Percentiles rank a stretch among this genome's conserved stretches.
Conservation (phyloP, 2,329 filamentous ascomycete genomes). For the Aspergillus sp. region DNA sequence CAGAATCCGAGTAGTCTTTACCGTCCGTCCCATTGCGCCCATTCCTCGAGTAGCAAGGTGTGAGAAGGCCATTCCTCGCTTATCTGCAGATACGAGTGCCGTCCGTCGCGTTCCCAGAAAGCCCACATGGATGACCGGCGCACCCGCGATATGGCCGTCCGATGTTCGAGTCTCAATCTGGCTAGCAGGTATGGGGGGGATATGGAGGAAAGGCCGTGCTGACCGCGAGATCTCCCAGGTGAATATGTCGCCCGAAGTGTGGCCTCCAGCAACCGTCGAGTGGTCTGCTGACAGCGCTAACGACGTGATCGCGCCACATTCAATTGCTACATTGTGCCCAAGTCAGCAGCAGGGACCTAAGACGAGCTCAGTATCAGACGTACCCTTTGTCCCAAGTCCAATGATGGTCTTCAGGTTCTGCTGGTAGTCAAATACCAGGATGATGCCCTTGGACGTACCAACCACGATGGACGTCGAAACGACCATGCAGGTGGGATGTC, state of each 20-base stretch:
- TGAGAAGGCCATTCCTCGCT: slow-evolving; percentile 96
- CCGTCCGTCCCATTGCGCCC: slow-evolving; percentile 77
- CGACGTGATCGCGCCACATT: slow-evolving; percentile 84
- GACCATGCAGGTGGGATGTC: slow-evolving; percentile 82
- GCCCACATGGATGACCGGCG: slow-evolving; percentile 83
- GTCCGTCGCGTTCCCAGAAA: slow-evolving; percentile 93
- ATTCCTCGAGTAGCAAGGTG: slow-evolving; percentile 91
- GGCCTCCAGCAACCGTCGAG: slow-evolving; percentile 84
- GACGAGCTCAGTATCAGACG: slow-evolving; percentile 22
- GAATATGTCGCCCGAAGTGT: slow-evolving; percentile 88
- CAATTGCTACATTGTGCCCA: slow-evolving; percentile 64
- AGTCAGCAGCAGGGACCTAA: not conserved
- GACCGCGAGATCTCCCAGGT: slow-evolving; percentile 89
- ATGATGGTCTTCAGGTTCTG: slow-evolving; percentile 94
- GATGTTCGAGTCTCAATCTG: slow-evolving; percentile 65
- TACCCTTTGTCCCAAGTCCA: slow-evolving; percentile 87
- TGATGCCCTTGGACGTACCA: slow-evolving; percentile 90
- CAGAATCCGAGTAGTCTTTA: slow-evolving; percentile 87
- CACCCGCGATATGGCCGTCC: slow-evolving; percentile 80
- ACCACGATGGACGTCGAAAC: slow-evolving; percentile 86
- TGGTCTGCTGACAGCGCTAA: slow-evolving; percentile 93
- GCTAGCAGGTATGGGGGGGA: slow-evolving; percentile 71
- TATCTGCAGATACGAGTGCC: slow-evolving; percentile 91
- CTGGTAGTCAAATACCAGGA: slow-evolving; percentile 95
- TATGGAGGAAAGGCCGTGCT: slow-evolving; percentile 84